Percentiles rank a stretch among this genome's conserved stretches.
phyloP scores from a whole-genome alignment of 345 rosid genomes.

The Eucalyptus sp. region DNA sequence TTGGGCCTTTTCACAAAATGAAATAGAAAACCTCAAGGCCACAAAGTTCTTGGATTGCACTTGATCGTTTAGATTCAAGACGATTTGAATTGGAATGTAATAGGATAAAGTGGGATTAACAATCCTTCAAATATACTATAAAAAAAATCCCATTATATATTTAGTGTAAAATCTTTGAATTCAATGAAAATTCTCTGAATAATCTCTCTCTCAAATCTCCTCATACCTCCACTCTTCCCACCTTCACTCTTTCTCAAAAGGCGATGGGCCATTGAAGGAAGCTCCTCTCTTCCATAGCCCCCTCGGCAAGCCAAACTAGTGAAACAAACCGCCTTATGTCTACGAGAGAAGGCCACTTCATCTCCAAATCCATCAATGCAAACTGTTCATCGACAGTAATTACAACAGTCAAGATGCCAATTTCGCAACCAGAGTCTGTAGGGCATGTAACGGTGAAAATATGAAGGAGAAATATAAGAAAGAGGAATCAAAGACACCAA shows the following conservation, averaged over 20 bases:
- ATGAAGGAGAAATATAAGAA: background rate
- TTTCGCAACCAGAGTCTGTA: background rate
- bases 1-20: background rate
- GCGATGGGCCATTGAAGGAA: background rate
- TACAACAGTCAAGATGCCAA: background rate
- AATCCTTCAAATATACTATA: background rate
- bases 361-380: background rate
- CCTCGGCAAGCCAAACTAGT: fast-evolving
- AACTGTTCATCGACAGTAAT: background rate
- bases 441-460: background rate
- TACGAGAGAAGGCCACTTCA: background rate
- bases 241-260: background rate
- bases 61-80: background rate
- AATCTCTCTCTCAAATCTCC: background rate
- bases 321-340: background rate
- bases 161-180: too few relatives aligned
- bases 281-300: background rate
- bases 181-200: background rate
- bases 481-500: background rate
- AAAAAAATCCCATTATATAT: background rate
- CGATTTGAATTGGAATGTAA: too few relatives aligned
- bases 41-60: background rate
- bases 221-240: background rate
- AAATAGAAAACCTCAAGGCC: background rate
- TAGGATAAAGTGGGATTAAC: too few relatives aligned